Evolutionary conservation across 345 rosid genomes (phyloP).

Genomic region (Murraya koenigii): DNA sequence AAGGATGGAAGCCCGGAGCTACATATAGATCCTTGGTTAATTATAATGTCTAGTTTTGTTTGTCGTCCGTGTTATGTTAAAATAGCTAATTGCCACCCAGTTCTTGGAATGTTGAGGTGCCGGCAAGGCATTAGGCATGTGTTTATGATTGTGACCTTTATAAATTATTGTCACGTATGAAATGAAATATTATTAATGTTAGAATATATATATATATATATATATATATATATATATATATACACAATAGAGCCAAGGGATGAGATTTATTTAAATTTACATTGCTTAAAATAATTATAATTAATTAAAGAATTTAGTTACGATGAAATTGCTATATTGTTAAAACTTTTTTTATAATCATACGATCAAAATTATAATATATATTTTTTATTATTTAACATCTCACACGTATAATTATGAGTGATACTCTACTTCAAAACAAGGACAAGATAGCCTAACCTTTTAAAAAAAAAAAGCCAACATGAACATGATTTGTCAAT

Average conservation of each 20-base stretch:
- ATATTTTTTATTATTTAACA: no score
- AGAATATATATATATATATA: not conserved
- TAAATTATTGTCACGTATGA: not conserved
- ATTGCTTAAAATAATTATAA: not conserved
- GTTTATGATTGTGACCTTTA: not conserved
- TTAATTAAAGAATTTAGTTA: no score
- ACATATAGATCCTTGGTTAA: slow-evolving; percentile 47
- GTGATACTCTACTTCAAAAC: no score
- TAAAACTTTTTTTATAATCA: no score
- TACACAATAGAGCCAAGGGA: not conserved
- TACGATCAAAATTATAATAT: no score
- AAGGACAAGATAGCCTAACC: no score
- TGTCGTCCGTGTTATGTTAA: not conserved
- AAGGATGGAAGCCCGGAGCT: slow-evolving; percentile 47
- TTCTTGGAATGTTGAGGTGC: slow-evolving; percentile 7
- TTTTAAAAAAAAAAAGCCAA: no score
- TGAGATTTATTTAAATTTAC: not conserved
- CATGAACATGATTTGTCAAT: no score
- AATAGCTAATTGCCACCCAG: not conserved
- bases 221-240: no score
- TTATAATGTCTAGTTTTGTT: slow-evolving; percentile 11
- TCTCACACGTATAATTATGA: no score
- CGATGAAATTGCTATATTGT: no score
- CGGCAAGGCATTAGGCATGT: not conserved
- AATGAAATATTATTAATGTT: not conserved